Evolutionary conservation across 768 basidiomycete genomes (phyloP), one percentile per base, ranked within the genome.

Genomic region (Leucocoprinus birnbaumii): DNA sequence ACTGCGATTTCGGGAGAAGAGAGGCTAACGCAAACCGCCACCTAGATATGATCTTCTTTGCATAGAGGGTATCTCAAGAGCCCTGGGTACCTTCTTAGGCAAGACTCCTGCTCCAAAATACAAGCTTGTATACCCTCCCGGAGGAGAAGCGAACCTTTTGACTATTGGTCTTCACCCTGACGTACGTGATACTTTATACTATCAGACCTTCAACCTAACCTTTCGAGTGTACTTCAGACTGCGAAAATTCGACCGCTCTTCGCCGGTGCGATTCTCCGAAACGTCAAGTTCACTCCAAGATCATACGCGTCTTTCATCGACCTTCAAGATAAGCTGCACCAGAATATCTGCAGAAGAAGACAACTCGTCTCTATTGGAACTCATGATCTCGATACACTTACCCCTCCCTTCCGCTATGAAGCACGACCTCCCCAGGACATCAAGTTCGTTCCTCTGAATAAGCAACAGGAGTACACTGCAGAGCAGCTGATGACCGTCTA

Each of bases 221-320:
- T n/a, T n/a, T 44, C 13, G 31, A 40, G 13, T 26, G 5, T 25
- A 13, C 18, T 40, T 3, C 59, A 95, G 92, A 91, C 87, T 10
- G 78, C 84, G 48, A 80, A 81, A 71, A 83, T 98, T 61, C 85
- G 97, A 61, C 95, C 95, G 0, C 87, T 84, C 72, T 94, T 98
- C 63, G 94, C 93, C 4, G 88, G 88, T 53, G 95, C 94, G 9
- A 76, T 98, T 55, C 79, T 99, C 45, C 90, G 97, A 59, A 89
- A 95, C 64, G 73, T 98, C 65, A 85, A 84, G 61, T 95, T 99
- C 74, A 92, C 91, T 25, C 84, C 84, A 41, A 79, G 81, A 49
- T 94, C 91, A 37, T 98, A 98, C 67, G 90, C 89, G 22, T 94
- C 92, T 58, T 98, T 99, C 82, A 96, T 99, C 62, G 97, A 98